Conservation (phyloP, 139 green algal genomes). For the Haematococcus sp. region DNA sequence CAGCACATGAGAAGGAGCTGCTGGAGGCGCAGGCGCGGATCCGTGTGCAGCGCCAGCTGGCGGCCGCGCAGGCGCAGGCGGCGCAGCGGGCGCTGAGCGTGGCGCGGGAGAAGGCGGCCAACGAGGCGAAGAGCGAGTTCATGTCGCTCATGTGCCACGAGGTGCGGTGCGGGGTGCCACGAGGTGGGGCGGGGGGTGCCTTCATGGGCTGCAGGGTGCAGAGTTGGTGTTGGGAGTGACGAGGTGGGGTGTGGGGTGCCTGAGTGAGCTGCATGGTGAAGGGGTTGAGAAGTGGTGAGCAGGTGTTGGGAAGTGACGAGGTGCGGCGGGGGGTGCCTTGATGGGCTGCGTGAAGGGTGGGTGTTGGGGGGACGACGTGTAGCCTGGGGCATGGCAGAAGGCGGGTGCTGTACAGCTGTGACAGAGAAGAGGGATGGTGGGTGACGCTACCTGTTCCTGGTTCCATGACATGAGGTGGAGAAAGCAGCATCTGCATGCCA, state of each 20-base stretch:
- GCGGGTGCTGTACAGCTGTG: too few relatives aligned
- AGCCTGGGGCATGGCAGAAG: too few relatives aligned
- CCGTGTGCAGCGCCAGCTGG: slow-evolving; percentile 53
- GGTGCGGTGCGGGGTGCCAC: slow-evolving; percentile 24
- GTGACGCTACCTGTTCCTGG: too few relatives aligned
- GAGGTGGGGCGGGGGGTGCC: background rate
- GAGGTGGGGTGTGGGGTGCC: background rate
- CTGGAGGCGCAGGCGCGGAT: slow-evolving; percentile 57
- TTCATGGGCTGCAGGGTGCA: background rate
- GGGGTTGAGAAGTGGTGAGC: background rate
- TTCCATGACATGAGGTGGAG: too few relatives aligned
- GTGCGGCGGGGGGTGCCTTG: background rate
- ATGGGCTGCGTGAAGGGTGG: too few relatives aligned
- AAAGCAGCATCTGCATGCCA: too few relatives aligned
- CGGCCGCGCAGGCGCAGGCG: slow-evolving; percentile 50
- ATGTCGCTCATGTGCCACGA: slow-evolving; percentile 56
- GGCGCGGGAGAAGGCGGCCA: slow-evolving; percentile 69
- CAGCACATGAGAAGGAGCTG: slow-evolving; percentile 73
- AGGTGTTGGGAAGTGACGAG: background rate
- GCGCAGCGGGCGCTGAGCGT: slow-evolving; percentile 60
- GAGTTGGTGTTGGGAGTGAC: background rate
- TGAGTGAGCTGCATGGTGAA: background rate
- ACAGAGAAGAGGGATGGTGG: too few relatives aligned
- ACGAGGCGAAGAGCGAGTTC: slow-evolving; percentile 73
- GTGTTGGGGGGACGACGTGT: too few relatives aligned